Base-by-base conservation (phyloP, 2,329 filamentous ascomycete species). In the Microsporum ferrugineum region DNA sequence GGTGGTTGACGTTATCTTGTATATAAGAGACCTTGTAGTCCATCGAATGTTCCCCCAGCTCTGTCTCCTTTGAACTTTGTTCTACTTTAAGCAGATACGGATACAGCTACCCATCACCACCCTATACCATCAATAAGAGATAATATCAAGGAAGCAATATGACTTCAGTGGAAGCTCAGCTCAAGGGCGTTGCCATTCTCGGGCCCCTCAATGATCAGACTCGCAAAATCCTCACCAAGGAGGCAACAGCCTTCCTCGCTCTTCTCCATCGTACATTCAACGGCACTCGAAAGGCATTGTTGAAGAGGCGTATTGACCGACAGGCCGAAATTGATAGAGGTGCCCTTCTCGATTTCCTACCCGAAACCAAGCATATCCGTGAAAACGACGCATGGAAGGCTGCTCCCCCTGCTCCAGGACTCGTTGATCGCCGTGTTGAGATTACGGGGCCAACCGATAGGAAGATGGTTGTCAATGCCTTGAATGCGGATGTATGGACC, bases 381-480 rank as follows among this genome's bases (percentile, higher is more conserved):
- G 91, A 97, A 69, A 89, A 96, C 76, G 84, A 88, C 73, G 86
- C 91, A 69, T 99, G 94, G 94, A 94, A 85, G 78, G 94, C 90
- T 64, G 91, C 94, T 49, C 84, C 88, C 58, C 94, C 94, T 17
- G 94, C 92, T 5, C 92, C 94, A 0, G 94, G 94, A 62, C 83
- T 97, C 61, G 85, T 96, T 51, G 94, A 99, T 79, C 87, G 94
- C 66, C 85, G 94, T 64, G 89, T 96, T 36, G 94, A 99, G 80
- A 99, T 97, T 71, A 99, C 94, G 3, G 94, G 94, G 6, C 94
- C 94, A 0, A 96, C 91, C 5, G 94, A 97, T 77, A 84, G 94
- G 68, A 99, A 97, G 83, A 99, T 99, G 94, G 91, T 97, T 56
- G 89, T 97, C 65, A 99, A 99, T 75, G 94, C 94, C 7, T 73